A percentile compares a stretch with the other conserved stretches of the same genome.
Conservation (phyloP, 1,284 basidiomycete genomes). For the Quambalaria eucalypti region DNA sequence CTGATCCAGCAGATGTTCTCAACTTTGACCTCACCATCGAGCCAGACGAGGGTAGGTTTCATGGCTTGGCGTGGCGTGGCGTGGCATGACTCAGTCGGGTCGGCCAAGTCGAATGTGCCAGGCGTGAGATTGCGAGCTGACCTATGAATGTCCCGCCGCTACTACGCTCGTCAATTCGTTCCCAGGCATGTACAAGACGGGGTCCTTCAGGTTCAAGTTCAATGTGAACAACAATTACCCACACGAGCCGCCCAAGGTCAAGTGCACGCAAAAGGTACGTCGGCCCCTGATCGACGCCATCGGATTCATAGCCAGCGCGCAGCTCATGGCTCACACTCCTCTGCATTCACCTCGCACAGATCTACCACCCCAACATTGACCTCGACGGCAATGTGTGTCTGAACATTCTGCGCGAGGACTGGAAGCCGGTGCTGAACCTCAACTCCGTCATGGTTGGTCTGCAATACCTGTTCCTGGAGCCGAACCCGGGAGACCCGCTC, state of each 20-base stretch:
- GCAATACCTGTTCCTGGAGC: conserved; percentile 95
- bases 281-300: too few relatives aligned
- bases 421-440: conserved; percentile 96
- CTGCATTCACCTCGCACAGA: conserved; percentile 53
- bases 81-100: background rate
- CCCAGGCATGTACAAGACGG: conserved; percentile 93
- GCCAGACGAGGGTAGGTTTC: conserved; percentile 86
- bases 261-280: conserved; percentile 82
- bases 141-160: conserved; percentile 5
- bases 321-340: background rate
- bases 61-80: too few relatives aligned
- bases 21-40: conserved; percentile 91
- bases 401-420: conserved; percentile 97
- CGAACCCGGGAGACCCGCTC: conserved; percentile 93
- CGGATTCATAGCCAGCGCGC: background rate
- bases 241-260: conserved; percentile 97
- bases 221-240: conserved; percentile 96
- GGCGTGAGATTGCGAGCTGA: background rate
- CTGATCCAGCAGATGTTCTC: conserved; percentile 82
- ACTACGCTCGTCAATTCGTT: background rate
- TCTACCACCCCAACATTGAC: conserved; percentile 98
- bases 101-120: background rate
- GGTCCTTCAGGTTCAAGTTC: conserved; percentile 85
- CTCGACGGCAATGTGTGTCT: conserved; percentile 78
- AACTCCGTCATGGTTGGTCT: conserved; percentile 95